A percentile compares a stretch with the other conserved stretches of the same genome.
phyloP scores from a whole-genome alignment of 352 stramenopile species.

The Pythium pectinolyticum region DNA sequence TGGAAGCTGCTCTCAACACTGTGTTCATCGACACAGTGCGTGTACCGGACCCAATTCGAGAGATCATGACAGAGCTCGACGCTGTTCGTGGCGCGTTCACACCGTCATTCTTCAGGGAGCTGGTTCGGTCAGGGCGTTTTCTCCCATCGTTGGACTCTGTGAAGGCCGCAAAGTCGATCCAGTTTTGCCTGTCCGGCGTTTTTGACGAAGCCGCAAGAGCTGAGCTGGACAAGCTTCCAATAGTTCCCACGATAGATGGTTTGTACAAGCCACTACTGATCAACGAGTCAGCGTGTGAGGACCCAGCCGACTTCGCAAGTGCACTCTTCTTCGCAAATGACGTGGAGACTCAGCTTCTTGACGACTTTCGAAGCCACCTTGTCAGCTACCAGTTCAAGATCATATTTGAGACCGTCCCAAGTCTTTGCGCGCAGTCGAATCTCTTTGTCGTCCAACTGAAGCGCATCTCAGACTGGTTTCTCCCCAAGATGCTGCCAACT shows the following conservation, averaged over 20 bases:
- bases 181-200: constrained; percentile 23
- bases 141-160: constrained; percentile 12
- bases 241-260: constrained; percentile 17
- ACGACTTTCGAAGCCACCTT: constrained; percentile 6
- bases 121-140: constrained; percentile 15
- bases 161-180: constrained; percentile 11
- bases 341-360: constrained; percentile 10
- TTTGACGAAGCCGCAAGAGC: constrained; percentile 1
- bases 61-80: constrained; percentile 12
- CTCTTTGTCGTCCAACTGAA: constrained; percentile 7
- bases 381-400: constrained; percentile 11
- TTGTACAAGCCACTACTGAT: constrained; percentile 15
- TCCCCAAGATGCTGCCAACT: constrained; percentile 21
- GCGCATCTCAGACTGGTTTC: constrained; percentile 5
- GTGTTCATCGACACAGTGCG: constrained; percentile 23
- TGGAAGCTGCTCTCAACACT: constrained; percentile 22
- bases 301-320: constrained; percentile 3
- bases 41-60: constrained; percentile 11
- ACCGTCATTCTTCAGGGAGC: constrained; percentile 22
- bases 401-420: constrained; percentile 12
- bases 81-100: constrained; percentile 19
- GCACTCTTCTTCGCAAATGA: constrained; percentile 20
- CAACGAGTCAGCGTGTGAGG: background rate
- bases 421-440: constrained; percentile 11
- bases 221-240: constrained; percentile 17